Percentiles rank a stretch among this genome's conserved stretches.
Evolutionary conservation across 2,329 filamentous ascomycete genomes (phyloP).

Genomic region (Chaetomium olivaceum): DNA sequence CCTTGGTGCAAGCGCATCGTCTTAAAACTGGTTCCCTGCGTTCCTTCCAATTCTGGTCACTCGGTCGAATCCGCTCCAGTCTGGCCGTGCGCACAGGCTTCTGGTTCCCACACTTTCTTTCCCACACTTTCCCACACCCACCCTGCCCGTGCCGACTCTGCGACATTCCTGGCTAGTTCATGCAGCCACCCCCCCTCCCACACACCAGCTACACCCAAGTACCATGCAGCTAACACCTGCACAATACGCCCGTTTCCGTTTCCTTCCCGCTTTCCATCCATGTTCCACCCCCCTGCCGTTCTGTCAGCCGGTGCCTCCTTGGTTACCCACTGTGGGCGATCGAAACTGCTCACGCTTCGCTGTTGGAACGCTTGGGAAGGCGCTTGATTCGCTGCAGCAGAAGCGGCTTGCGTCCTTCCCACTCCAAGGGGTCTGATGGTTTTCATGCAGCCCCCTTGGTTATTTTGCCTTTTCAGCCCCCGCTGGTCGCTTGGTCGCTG

Average conservation of each 20-base stretch:
- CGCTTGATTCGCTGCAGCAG: conserved; percentile 21
- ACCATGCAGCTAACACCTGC: conserved; percentile 22
- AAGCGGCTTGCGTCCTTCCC: conserved; percentile 12
- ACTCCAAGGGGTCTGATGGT: conserved; percentile 15
- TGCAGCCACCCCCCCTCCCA: conserved; percentile 11
- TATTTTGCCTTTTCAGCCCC: conserved; percentile 26
- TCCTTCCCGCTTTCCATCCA: conserved; percentile 21
- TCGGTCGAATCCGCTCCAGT: conserved; percentile 25
- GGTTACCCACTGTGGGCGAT: conserved; percentile 22
- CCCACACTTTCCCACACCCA: not conserved
- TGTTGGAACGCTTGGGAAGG: conserved; percentile 14
- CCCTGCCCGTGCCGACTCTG: not conserved
- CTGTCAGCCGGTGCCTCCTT: conserved; percentile 24
- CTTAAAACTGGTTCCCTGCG: conserved; percentile 6
- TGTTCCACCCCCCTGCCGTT: conserved; percentile 17
- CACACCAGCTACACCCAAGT: not conserved
- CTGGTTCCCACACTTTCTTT: not conserved
- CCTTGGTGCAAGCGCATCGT: not conserved
- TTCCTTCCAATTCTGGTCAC: conserved; percentile 22
- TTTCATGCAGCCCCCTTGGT: conserved; percentile 19
- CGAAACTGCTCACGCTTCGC: conserved; percentile 20
- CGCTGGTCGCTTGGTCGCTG: conserved; percentile 11
- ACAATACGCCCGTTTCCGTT: conserved; percentile 23
- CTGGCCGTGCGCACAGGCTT: conserved; percentile 19
- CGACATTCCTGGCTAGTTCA: not conserved